Evolutionary conservation across 2,329 filamentous ascomycete genomes (phyloP).

Genomic region (Fusarium hainanense): DNA sequence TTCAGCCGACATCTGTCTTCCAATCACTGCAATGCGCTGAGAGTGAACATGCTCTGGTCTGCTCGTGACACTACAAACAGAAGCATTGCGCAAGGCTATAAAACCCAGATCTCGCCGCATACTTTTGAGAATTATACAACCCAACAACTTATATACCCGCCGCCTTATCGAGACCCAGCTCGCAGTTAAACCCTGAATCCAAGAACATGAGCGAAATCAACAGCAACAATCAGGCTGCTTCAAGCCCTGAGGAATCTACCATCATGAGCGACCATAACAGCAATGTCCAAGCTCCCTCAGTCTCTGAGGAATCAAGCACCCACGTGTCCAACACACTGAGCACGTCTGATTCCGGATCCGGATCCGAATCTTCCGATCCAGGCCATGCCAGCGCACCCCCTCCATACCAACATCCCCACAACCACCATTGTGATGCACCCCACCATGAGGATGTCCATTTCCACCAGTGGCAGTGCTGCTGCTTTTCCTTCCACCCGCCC

Average conservation of each 20-base stretch:
- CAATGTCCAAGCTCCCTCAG: fast-evolving
- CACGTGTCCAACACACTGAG: not conserved
- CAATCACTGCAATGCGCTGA: not conserved
- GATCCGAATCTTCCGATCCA: not conserved
- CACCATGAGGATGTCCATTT: not conserved
- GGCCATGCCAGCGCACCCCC: not conserved
- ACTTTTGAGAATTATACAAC: not conserved
- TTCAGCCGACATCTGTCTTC: not conserved
- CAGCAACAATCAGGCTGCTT: no score
- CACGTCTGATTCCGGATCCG: no score
- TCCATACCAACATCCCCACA: not conserved
- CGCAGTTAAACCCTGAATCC: no score
- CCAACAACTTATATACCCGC: not conserved
- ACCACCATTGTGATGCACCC: not conserved
- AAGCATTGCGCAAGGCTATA: not conserved
- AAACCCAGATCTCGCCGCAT: not conserved
- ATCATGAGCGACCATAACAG: not conserved
- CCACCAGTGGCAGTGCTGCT: not conserved
- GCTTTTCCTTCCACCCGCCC: not conserved
- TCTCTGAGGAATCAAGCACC: fast-evolving
- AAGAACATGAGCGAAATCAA: no score
- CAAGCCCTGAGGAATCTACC: not conserved
- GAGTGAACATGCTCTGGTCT: not conserved
- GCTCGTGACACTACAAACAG: not conserved
- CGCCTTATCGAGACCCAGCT: not conserved